These are phyloP conservation scores for Anacardium occidentale DNA, from an alignment of 345 rosid genomes.

Conservation along the genomic window DNA sequence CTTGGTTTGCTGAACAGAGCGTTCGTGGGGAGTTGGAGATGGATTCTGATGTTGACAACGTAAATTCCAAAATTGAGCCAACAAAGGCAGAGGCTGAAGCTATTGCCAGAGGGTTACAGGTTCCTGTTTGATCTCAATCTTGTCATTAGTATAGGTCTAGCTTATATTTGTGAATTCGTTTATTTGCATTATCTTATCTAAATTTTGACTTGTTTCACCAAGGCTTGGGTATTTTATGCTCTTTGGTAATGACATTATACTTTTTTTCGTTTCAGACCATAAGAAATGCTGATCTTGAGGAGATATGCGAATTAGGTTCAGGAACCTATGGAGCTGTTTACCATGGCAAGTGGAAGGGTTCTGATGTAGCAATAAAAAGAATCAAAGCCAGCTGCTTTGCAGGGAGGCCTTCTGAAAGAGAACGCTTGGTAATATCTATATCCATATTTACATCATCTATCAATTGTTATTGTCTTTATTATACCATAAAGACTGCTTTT, in stretches of 20 bases:
- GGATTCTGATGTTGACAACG: conserved; percentile 61
- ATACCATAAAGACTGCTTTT: not conserved
- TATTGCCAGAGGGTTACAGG: conserved; percentile 89
- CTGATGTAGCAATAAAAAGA: conserved; percentile 97
- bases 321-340: conserved; percentile 98
- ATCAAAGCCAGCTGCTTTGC: conserved; percentile 99
- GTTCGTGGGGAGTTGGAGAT: conserved; percentile 60
- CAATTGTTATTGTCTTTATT: not conserved
- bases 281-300: conserved; percentile 90
- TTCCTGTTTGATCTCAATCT: conserved; percentile 22
- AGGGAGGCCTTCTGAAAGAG: conserved; percentile 96
- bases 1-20: conserved; percentile 46
- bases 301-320: conserved; percentile 83
- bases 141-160: not conserved
- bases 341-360: conserved; percentile 99
- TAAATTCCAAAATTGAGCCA: conserved; percentile 72
- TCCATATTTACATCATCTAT: not conserved
- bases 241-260: conserved; percentile 18
- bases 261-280: conserved; percentile 58
- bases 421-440: conserved; percentile 55
- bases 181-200: conserved; percentile 4
- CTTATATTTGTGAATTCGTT: not conserved
- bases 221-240: not conserved
- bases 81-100: conserved; percentile 98
- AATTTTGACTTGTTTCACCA: not conserved